Percentiles rank a stretch among this genome's conserved stretches.
These are phyloP conservation scores for Aspergillus tanneri DNA, from an alignment of 2,329 filamentous ascomycete species.

Conservation along the genomic window DNA sequence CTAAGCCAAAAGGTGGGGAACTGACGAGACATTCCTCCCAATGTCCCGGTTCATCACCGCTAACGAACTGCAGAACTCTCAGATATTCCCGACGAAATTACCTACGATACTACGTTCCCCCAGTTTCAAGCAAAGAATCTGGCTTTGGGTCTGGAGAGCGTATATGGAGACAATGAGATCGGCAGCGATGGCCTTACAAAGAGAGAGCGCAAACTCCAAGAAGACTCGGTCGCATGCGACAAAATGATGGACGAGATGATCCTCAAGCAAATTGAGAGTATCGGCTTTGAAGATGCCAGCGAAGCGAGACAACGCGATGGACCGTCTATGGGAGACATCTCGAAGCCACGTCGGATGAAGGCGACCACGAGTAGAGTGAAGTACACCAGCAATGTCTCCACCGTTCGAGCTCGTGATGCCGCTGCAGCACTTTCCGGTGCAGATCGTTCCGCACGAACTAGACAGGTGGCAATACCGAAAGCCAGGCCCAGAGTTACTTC, in stretches of 20 bases:
- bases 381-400: slow-evolving; percentile 35
- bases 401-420: slow-evolving; percentile 42
- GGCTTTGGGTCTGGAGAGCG: slow-evolving; percentile 51
- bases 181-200: slow-evolving; percentile 61
- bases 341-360: slow-evolving; percentile 28
- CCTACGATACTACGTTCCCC: slow-evolving; percentile 51
- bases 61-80: slow-evolving; percentile 44
- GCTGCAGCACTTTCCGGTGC: slow-evolving; percentile 38
- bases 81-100: slow-evolving; percentile 47
- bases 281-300: slow-evolving; percentile 61
- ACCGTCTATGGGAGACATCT: slow-evolving; percentile 37
- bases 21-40: slow-evolving; percentile 13
- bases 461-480: slow-evolving; percentile 30
- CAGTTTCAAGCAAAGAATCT: slow-evolving; percentile 56
- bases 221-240: slow-evolving; percentile 62
- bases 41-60: background rate
- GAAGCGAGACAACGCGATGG: slow-evolving; percentile 46
- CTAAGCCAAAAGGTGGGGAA: slow-evolving; percentile 58
- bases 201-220: slow-evolving; percentile 67
- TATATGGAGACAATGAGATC: slow-evolving; percentile 50
- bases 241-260: slow-evolving; percentile 67
- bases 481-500: slow-evolving; percentile 40
- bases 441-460: slow-evolving; percentile 35
- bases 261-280: slow-evolving; percentile 62
- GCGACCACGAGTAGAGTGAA: slow-evolving; percentile 26